Base-by-base conservation (phyloP, 2,329 filamentous ascomycete genomes). In the Diaporthe citrichinensis region DNA sequence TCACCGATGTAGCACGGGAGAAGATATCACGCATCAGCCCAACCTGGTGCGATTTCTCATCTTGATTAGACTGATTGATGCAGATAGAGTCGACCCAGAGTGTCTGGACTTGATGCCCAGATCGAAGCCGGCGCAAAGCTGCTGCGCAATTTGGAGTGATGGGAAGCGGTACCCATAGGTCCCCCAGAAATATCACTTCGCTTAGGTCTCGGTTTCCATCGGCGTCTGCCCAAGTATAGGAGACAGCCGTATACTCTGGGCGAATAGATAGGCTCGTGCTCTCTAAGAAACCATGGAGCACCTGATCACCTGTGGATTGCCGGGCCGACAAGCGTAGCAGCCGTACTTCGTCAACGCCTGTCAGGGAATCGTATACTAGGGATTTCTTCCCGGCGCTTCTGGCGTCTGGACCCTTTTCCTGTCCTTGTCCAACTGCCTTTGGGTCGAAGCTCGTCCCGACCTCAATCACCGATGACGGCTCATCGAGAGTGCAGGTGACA, bases 11-110 rank as follows among this genome's bases (percentile, higher is more conserved):
- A 7, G 59, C 59, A 15, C 59, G 59, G 5, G 59, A 62, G 59
- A 44, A 62, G 8, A 62, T 62, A 23, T 62, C 59, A 20, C 59
- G 59, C 59, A 62, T 62, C 59, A 62, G 10, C 23, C 59, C 39
- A 31, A 62, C 59, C 23, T 62, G 59, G 12, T 62, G 59, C 5
- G 39, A 62, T 10, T 62, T 62, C 39, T 62, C 59, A 1, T 14
- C 4, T 31, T 15, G 44, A 4, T 14, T 62, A 15, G 15, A 5
- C 4, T 62, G 59, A 25, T 62, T 9, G n/a, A 62, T 62, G 9
- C 59, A 62, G 3, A 62, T 31, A 25, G 59, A 62, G 15, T 62
- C 59, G 39, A 62, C 8, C 59, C 59, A 62, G n/a, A 62, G 25
- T 3, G 25, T 41, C n/a, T 41, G 14, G 0, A 12, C 23, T 1